Evolutionary conservation across 257 asterid genomes (phyloP), one percentile per base, ranked within the genome.

Genomic region (Echites panduratus): DNA sequence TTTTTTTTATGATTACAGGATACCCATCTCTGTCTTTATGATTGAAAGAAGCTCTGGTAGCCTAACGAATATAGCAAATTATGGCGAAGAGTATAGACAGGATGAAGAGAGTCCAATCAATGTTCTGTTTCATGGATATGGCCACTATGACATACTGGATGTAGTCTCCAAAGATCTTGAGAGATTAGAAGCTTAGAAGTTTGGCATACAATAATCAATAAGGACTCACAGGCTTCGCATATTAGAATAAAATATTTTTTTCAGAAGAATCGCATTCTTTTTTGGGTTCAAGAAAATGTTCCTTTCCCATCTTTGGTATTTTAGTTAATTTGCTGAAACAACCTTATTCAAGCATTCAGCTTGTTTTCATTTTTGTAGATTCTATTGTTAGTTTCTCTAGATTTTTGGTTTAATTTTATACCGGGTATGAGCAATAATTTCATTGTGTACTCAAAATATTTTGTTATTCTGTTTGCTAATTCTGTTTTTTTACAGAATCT

Each of bases 71-170:
- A 88, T 86, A 66, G 88, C 96, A 48, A 75, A 80, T 76, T 92
- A 92, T 32, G 98, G 96, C 20, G 88, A 87, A 75, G 92, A 90
- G 75, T 88, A 92, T 77, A 72, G 22, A 63, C 87, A 77, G 73
- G 83, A 82, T 20, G 85, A 78, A 9, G 85, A 76, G 16, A 76
- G 64, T 49, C 79, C 86, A 2, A 92, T 92, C 27, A 82, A 84
- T 71, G 87, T 90, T 71, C 75, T 92, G 77, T 92, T 88, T 73
- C 92, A 92, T 78, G 94, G 94, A 2, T 92, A 92, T 81, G 98
- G 98, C 27, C 98, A 92, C 65, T 92, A 92, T 69, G 98, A 92
- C 59, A 86, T 90, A n/a, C 63, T 92, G 70, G 94, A 91, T 72
- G 62, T 80, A 11, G 57, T 80, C 58, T 52, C 84, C 29, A 75